Conservation (phyloP, 2,329 filamentous ascomycete species). For the Pseudophaeomoniella oleicola region DNA sequence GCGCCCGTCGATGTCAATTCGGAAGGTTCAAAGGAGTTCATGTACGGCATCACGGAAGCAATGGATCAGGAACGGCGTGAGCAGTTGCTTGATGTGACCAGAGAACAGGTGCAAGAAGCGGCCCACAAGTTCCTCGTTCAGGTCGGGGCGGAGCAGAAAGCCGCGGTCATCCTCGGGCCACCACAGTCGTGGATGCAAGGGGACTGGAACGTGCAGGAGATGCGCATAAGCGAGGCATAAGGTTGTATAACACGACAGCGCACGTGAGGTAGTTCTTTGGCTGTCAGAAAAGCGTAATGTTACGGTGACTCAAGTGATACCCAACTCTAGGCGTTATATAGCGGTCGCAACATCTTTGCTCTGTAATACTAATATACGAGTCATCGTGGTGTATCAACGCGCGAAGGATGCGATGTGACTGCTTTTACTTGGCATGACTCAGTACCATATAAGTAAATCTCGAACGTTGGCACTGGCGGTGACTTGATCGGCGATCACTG, state of each 20-base stretch:
- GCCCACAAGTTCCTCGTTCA: constrained; percentile 73
- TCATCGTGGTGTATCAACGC: too few relatives aligned
- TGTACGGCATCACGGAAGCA: constrained; percentile 70
- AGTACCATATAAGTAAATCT: too few relatives aligned
- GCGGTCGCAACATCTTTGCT: too few relatives aligned
- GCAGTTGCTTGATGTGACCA: constrained; percentile 71
- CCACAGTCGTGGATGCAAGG: constrained; percentile 50
- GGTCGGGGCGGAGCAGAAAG: constrained; percentile 41
- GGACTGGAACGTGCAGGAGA: constrained; percentile 60
- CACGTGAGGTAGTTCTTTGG: constrained; percentile 10
- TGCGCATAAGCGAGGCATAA: constrained; percentile 48
- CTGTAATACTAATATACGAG: too few relatives aligned
- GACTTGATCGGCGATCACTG: too few relatives aligned
- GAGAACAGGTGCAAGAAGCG: constrained; percentile 62
- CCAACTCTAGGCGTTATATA: too few relatives aligned
- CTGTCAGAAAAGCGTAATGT: too few relatives aligned
- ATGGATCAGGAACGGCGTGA: constrained; percentile 80
- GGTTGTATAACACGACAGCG: constrained; percentile 14
- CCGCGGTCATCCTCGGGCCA: constrained; percentile 65
- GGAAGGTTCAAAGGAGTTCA: constrained; percentile 75
- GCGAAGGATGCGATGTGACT: too few relatives aligned
- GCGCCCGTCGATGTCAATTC: constrained; percentile 75
- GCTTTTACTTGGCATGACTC: too few relatives aligned
- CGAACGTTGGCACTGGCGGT: too few relatives aligned
- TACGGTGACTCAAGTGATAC: too few relatives aligned